Evolutionary conservation across 2,329 filamentous ascomycete species (phyloP).

Genomic region (Cordyceps javanica): DNA sequence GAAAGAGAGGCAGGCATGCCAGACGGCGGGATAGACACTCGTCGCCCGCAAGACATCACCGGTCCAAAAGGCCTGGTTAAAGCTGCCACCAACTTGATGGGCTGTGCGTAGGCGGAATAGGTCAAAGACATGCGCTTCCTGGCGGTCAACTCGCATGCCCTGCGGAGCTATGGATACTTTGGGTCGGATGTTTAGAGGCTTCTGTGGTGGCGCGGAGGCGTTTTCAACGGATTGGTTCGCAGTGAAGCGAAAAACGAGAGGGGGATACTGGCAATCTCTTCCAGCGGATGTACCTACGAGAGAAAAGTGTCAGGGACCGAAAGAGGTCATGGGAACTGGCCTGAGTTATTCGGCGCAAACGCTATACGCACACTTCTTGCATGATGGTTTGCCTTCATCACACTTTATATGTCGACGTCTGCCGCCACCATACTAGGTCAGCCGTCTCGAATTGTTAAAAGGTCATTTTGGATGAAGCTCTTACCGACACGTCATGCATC

Average conservation of each 20-base stretch:
- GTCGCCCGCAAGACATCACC: constrained; percentile 1
- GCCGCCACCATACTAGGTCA: background rate
- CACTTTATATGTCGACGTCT: constrained; percentile 7
- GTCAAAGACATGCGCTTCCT: constrained; percentile 1
- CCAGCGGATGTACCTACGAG: background rate
- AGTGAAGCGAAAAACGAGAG: background rate
- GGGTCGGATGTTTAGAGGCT: background rate
- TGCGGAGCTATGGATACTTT: background rate
- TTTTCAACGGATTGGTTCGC: background rate
- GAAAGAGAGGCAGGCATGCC: constrained; percentile 6
- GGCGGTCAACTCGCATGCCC: background rate
- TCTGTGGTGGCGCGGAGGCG: background rate
- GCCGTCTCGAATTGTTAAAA: background rate
- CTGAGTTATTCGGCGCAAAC: background rate
- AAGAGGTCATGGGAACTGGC: background rate
- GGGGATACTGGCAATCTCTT: constrained; percentile 3
- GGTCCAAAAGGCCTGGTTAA: constrained; percentile 6
- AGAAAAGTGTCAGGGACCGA: background rate
- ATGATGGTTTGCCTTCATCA: constrained; percentile 8
- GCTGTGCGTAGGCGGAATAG: constrained; percentile 3
- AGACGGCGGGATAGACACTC: constrained; percentile 2
- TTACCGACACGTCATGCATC: constrained; percentile 11
- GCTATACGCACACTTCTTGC: background rate
- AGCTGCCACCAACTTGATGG: constrained; percentile 6
- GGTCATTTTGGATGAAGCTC: background rate